Percentiles rank a stretch among this genome's conserved stretches.
Conservation (phyloP, 495 filamentous ascomycete species). For the Hypomontagnella monticulosa region DNA sequence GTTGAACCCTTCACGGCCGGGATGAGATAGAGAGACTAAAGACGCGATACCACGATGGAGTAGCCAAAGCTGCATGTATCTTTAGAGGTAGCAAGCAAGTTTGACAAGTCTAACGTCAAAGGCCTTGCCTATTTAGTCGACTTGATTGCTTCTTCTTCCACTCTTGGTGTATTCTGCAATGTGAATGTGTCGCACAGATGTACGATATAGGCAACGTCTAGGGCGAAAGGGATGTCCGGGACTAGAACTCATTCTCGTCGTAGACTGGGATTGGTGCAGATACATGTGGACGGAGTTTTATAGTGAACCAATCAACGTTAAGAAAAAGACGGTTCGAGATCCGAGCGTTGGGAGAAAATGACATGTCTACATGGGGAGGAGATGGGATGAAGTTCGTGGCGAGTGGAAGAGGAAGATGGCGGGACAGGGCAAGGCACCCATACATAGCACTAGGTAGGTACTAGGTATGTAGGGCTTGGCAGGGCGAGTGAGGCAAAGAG, state of each 20-base stretch:
- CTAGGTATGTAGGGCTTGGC: background rate
- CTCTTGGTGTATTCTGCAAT: slow-evolving; percentile 19
- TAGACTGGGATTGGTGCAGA: slow-evolving; percentile 7
- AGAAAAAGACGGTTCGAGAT: slow-evolving; percentile 20
- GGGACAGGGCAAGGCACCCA: background rate
- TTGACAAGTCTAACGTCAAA: slow-evolving; percentile 8
- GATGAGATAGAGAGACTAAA: background rate
- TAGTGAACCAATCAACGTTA: slow-evolving; percentile 26
- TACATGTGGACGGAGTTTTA: slow-evolving; percentile 5
- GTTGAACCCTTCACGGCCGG: slow-evolving; percentile 23
- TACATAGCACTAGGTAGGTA: too few species aligned
- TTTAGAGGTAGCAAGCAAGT: slow-evolving; percentile 18
- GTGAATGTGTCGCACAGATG: slow-evolving; percentile 17
- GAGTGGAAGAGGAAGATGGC: slow-evolving; percentile 15
- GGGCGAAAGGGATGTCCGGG: background rate
- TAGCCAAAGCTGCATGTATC: slow-evolving; percentile 13
- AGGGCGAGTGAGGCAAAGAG: slow-evolving; percentile 22
- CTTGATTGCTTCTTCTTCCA: slow-evolving; percentile 16
- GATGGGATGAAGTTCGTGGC: slow-evolving; percentile 24
- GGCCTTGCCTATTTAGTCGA: slow-evolving; percentile 21
- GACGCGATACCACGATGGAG: background rate
- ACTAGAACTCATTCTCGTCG: slow-evolving; percentile 15
- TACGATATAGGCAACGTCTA: background rate
- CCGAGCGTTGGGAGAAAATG: slow-evolving; percentile 24
- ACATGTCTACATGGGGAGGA: background rate